Base-by-base conservation (phyloP, 169 alveolate genomes). In the Babesia ovis region DNA sequence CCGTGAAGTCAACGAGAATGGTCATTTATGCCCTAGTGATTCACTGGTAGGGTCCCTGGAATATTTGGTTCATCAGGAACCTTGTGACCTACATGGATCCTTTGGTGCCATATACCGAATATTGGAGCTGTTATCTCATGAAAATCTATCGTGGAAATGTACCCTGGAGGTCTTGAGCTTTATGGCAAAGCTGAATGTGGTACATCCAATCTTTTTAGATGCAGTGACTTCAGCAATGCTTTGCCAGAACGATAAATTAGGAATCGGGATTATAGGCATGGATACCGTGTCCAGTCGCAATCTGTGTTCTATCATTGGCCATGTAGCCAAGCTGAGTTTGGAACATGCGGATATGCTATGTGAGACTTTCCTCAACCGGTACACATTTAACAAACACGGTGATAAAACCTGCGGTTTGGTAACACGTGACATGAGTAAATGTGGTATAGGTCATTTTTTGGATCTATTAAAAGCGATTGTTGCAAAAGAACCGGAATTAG, bases 31-130 rank as follows among this genome's bases (percentile, higher is more conserved):
- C 14, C 23, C 70, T 0, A 9, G 25, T 27, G 53, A 64, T 3
- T 27, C 53, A 23, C 74, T 64, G 61, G 31, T 64, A 16, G 74
- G 62, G 18, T 18, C 62, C 25, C 37, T 64, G 23, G 51, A 31
- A 9, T 64, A 64, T 25, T n/a, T 64, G 37, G n/a, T 22, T 4
- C 3, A 31, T 31, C 50, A 32, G 46, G 31, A 29, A 9, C 16
- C 1, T 6, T 18, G 14, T 2, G 74, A 25, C 34, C 18, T 6
- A 1, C 20, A 42, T 14, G 59, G 59, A 2, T 48, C 29, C 31
- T 27, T 12, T 18, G 74, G 74, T 39, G 64, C 74, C 5, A 20
- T 64, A 6, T 64, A 50, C 61, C 1, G 34, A 5, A 9, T 64
- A n/a, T 4, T 64, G 16, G 74, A 64, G 12, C 61, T 50, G 2